Evolutionary conservation across 305 asterid genomes (phyloP).

Genomic region (Fraxinus albicans): DNA sequence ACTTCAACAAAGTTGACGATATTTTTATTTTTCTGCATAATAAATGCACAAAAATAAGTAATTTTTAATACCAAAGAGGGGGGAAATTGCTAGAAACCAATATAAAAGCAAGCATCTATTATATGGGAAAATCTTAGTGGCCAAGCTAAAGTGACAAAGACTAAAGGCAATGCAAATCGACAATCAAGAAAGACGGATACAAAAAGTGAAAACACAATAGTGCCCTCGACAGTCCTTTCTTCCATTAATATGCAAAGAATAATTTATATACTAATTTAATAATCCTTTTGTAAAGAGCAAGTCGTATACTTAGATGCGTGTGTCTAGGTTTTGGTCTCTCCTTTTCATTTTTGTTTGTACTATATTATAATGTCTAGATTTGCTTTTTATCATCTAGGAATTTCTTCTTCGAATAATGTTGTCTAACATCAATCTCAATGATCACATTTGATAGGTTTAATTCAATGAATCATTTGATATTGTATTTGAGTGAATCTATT

Average conservation of each 20-base stretch:
- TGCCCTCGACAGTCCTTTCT: conserved; percentile 31
- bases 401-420: background rate
- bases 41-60: background rate
- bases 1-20: background rate
- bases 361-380: conserved; percentile 21
- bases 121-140: conserved; percentile 27
- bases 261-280: conserved; percentile 22
- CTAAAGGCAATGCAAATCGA: background rate
- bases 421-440: background rate
- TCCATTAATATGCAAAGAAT: conserved; percentile 39
- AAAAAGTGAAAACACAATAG: conserved; percentile 16
- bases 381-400: conserved; percentile 32
- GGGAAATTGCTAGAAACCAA: background rate
- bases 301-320: conserved; percentile 41
- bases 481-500: no score
- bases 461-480: no score
- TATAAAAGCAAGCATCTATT: conserved; percentile 15
- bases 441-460: background rate
- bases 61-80: background rate
- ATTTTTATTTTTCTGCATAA: background rate
- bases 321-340: conserved; percentile 44
- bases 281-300: conserved; percentile 43
- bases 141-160: conserved; percentile 32
- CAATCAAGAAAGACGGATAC: conserved; percentile 9
- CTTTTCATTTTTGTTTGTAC: conserved; percentile 41